Conservation (phyloP, 306 rosid species). For the Trifolium fragiferum region DNA sequence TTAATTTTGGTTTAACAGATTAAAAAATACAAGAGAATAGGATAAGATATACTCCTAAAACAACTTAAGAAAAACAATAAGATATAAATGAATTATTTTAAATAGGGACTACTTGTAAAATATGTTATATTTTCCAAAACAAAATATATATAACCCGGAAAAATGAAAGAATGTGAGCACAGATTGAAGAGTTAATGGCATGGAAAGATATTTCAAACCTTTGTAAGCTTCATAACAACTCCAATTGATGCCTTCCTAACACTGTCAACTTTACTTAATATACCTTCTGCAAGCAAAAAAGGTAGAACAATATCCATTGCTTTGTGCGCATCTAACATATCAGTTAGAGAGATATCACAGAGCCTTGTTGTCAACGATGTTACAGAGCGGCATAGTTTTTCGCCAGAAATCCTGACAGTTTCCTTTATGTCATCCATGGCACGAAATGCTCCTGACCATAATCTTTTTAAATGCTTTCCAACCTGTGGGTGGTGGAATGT, state of each 20-base stretch:
- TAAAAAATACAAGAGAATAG: neutral
- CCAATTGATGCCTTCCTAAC: slow-evolving; percentile 85
- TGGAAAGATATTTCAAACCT: slow-evolving; percentile 60
- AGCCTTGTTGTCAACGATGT: slow-evolving; percentile 83
- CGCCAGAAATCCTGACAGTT: slow-evolving; percentile 93
- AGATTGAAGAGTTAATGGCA: slow-evolving; percentile 25
- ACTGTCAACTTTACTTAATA: slow-evolving; percentile 91
- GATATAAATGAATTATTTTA: neutral
- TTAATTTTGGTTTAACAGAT: neutral
- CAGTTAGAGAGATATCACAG: slow-evolving; percentile 88
- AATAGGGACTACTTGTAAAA: slow-evolving; percentile 1
- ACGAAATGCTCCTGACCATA: slow-evolving; percentile 91
- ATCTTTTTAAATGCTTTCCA: slow-evolving; percentile 70
- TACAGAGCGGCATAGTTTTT: slow-evolving; percentile 75
- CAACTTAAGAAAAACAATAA: neutral
- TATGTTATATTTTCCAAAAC: neutral
- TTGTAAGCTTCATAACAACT: slow-evolving; percentile 93
- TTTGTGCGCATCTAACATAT: slow-evolving; percentile 69
- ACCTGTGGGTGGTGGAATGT: slow-evolving; percentile 56
- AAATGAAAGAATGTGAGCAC: slow-evolving; percentile 15
- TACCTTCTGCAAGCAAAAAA: slow-evolving; percentile 86
- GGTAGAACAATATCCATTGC: slow-evolving; percentile 93
- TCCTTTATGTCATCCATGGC: slow-evolving; percentile 98
- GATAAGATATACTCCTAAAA: slow-evolving; percentile 11
- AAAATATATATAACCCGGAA: neutral